Base-by-base conservation (phyloP, 139 green algal genomes). In the Ulvella scutata region DNA sequence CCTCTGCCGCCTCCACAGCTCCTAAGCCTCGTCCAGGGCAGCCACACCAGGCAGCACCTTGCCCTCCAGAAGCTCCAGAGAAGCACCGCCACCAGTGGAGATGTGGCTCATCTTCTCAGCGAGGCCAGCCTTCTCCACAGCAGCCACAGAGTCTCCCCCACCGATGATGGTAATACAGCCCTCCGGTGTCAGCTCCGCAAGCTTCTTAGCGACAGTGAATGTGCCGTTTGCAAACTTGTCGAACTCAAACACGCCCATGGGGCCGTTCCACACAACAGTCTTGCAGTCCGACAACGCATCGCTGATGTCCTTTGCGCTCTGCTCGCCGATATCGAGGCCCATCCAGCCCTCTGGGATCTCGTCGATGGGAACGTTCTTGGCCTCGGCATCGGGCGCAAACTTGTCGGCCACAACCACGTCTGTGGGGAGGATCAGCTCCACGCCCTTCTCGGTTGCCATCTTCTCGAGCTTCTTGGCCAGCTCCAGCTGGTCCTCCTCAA, bases 401-500 rank as follows among this genome's bases (percentile, higher is more conserved):
- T 96, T 96, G 88, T 99, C 93, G 36, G 95, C 95, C 2, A 97
- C 74, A 38, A 96, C 84, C 28, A 99, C 92, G 77, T 99, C 95
- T 26, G 88, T 90, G 82, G 95, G 95, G 74, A 99, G 89, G 75
- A 97, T 81, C 77, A 99, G 87, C 87, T 98, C 82, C 23, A 98
- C 91, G 73, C 91, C 89, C 86, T 88, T 89, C 23, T 85, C 85
- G 75, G 75, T 82, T 73, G 74, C 74, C 78, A 83, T 87, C 21
- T 33, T 72, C 81, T 80, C 75, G n/a, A 90, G 81, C 33, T 78
- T 72, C 59, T 80, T 87, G 33, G 85, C 85, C 34, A 90, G 92
- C 34, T 97, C 92, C 74, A 99, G 78, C 90, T 98, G 96, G 90
- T 98, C 94, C 78, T 98, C 94, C 91, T 99, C 95, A 34, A 99